Evolutionary conservation across 2,329 filamentous ascomycete genomes (phyloP).

Genomic region (Parascedosporium putredinis): DNA sequence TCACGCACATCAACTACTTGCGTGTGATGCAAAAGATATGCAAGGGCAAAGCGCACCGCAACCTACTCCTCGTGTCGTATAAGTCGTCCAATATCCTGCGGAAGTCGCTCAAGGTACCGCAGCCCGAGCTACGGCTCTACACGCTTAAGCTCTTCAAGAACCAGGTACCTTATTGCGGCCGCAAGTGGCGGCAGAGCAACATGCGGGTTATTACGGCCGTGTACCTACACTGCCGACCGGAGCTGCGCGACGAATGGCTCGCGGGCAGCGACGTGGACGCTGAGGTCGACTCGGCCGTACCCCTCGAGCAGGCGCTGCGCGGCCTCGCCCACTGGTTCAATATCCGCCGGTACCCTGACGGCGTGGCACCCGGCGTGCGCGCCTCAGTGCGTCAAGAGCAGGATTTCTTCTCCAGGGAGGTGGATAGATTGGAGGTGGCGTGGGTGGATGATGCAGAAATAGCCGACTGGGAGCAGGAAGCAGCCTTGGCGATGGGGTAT

Average conservation of each 20-base stretch:
- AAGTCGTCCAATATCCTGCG: conserved; percentile 88
- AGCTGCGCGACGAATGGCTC: conserved; percentile 91
- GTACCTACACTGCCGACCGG: conserved; percentile 85
- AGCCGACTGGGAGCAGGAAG: conserved; percentile 16
- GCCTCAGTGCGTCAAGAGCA: conserved; percentile 59
- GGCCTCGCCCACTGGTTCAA: conserved; percentile 94
- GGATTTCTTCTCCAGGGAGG: conserved; percentile 69
- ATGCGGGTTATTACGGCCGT: conserved; percentile 98
- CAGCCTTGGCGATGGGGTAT: conserved; percentile 10
- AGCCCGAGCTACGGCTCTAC: conserved; percentile 79
- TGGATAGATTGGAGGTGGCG: conserved; percentile 57
- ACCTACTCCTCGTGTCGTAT: conserved; percentile 87
- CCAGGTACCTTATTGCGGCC: conserved; percentile 93
- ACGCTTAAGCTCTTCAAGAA: conserved; percentile 98
- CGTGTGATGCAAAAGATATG: conserved; percentile 97
- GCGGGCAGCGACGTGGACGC: conserved; percentile 84
- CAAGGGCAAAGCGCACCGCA: conserved; percentile 89
- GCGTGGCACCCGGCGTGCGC: conserved; percentile 49
- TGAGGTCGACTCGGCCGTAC: conserved; percentile 85
- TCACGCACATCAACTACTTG: conserved; percentile 87
- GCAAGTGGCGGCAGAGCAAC: conserved; percentile 95
- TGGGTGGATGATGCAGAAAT: conserved; percentile 31
- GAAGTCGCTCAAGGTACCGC: conserved; percentile 83
- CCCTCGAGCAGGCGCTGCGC: conserved; percentile 80
- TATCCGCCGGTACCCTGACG: conserved; percentile 67